Evolutionary conservation across 1,284 basidiomycete species (phyloP), one percentile per base, ranked within the genome.

Genomic region (Ustilago curta): DNA sequence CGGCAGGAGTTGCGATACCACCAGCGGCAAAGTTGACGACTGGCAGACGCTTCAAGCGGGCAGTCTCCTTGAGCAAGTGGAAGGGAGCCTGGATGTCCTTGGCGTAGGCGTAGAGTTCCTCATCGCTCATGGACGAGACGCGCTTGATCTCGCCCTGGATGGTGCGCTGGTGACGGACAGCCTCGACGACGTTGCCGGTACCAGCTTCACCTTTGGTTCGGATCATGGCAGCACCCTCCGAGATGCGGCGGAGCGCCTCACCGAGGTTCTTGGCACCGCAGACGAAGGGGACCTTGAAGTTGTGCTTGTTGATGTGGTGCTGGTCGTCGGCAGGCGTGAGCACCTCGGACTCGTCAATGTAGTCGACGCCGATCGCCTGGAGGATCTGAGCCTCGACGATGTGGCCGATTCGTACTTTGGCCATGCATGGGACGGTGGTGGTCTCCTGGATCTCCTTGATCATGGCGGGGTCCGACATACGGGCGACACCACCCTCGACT

Each of bases 51-150:
- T 97, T 97, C 78, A 97, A 87, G 54, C 95, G 89, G 12, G 96
- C 95, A 1, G 94, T 93, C 87, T 99, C 96, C 87, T 98, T 97
- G 74, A 99, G 88, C 23, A 99, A 88, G 86, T 99, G 95, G 88
- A 93, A 97, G n/a, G 96, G 97, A 0, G 95, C 96, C 79, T 92
- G 90, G 55, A 84, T 80, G 42, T 98, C 93, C 86, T 97, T 97
- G 35, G 96, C 95, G 85, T 91, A 95, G 4, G 91, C 89, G 86
- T 97, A 98, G 7, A 99, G 90, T 87, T 99, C 97, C 82, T 97
- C 95, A 83, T 99, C 95, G 93, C 95, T 94, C 81, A 86, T 85
- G 54, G 79, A 80, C 77, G 91, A 90, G 14, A 92, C 92, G 79
- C 90, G 90, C 78, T 93, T 90, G 86, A 99, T 97, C 84, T 95